Evolutionary conservation across 805 yeast species (phyloP).

Genomic region (Huiozyma sinensis): DNA sequence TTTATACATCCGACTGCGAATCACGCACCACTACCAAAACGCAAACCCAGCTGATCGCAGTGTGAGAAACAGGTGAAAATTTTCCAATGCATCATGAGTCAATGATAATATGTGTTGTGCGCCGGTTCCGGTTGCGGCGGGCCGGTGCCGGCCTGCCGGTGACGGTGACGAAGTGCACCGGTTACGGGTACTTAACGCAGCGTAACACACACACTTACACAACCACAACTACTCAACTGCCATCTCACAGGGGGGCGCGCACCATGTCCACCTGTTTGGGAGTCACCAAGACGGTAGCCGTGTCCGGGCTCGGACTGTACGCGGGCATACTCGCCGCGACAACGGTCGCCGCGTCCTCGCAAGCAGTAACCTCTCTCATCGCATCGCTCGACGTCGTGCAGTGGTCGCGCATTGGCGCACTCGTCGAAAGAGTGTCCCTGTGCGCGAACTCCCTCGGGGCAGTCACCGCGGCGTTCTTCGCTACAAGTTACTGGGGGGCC

Average conservation of each 20-base stretch:
- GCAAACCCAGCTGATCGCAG: too few species aligned
- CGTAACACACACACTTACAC: not conserved
- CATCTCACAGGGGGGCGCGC: not conserved
- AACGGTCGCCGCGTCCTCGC: constrained; percentile 8
- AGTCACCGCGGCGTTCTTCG: constrained; percentile 30
- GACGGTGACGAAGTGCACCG: too few species aligned
- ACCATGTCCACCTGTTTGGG: constrained; percentile 45
- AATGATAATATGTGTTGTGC: too few species aligned
- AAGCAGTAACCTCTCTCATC: constrained; percentile 9
- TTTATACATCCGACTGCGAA: too few species aligned
- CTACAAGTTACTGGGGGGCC: constrained; percentile 47
- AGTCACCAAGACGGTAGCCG: constrained; percentile 52
- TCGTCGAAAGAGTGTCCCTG: constrained; percentile 8
- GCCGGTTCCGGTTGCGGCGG: too few species aligned
- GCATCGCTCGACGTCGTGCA: constrained; percentile 13
- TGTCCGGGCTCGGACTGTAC: constrained; percentile 56
- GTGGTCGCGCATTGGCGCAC: constrained; percentile 4
- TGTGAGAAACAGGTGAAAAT: too few species aligned
- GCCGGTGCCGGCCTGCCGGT: too few species aligned
- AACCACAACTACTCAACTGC: not conserved
- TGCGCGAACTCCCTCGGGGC: not conserved
- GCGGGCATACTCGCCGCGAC: constrained; percentile 35
- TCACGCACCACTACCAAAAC: too few species aligned
- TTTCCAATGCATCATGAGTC: too few species aligned
- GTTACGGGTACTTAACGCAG: too few species aligned